Evolutionary conservation across 2,329 filamentous ascomycete genomes (phyloP), one percentile per base, ranked within the genome.

Genomic region (Exserohilum turcica): DNA sequence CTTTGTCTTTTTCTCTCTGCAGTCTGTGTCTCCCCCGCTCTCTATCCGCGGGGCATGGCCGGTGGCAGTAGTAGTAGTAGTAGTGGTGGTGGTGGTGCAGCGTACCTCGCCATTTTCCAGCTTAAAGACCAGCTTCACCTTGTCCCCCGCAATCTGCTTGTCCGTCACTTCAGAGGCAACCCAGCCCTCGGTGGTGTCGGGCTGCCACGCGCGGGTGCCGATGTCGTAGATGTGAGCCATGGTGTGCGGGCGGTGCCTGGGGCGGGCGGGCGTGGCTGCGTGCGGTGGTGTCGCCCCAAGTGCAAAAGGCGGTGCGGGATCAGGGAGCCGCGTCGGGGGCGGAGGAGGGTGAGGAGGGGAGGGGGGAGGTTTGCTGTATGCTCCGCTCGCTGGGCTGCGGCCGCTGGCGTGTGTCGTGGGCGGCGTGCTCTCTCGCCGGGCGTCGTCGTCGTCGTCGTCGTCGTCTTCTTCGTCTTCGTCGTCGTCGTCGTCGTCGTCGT

Each of bases 151-250:
- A 63, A 91, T 80, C 51, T 84, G 83, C 82, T 94, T 97, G 78
- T 90, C 88, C 74, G 89, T 83, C 67, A 99, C 89, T 82, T 97
- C 92, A 40, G 94, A 97, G 74, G 92, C 90, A 76, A 99, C 86
- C 93, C 94, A 99, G 79, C 94, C 94, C 78, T 99, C 93, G 57
- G 90, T 90, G 75, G 86, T 81, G 81, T 99, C 94, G 68, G 94
- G 92, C 84, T 97, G 94, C 94, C 94, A 99, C 74, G 92, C 94
- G 85, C 91, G 87, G 71, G 93, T 97, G 74, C 93, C 94, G 73
- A 97, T 86, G 83, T 97, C 92, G 80, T 95, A 97, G 75, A 86
- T 91, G 78, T 95, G 90, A 81, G 91, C 91, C 92, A 96, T 96
- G 61, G 43, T 65, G 63, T 51, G 53, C 32, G 48, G 43, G 54